Conservation (phyloP, 1,139 yeast species). For the Blastobotrys capitulatus region DNA sequence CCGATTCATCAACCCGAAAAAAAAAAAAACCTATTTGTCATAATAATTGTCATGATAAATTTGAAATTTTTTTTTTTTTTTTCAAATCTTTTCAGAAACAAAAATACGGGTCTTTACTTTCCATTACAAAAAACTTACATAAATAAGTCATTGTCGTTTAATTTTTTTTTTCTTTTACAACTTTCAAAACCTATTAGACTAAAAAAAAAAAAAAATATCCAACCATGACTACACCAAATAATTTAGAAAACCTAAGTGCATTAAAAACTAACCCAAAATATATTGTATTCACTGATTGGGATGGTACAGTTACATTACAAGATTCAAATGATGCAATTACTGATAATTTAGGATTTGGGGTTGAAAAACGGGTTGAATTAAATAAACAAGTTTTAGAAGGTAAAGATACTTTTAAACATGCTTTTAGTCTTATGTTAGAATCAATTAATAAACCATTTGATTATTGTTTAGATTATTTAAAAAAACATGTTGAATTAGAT, state of each 20-base stretch:
- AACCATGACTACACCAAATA: too few species aligned
- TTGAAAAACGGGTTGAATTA: conserved; percentile 55
- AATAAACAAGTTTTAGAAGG: conserved; percentile 72
- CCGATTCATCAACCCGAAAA: too few species aligned
- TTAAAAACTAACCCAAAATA: conserved; percentile 44
- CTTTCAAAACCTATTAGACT: too few species aligned
- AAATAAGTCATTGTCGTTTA: too few species aligned
- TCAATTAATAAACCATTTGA: conserved; percentile 72
- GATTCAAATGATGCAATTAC: conserved; percentile 92
- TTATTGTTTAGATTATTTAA: conserved; percentile 61
- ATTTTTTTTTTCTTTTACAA: too few species aligned
- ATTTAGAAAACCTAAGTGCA: conserved; percentile 27
- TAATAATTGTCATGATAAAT: too few species aligned
- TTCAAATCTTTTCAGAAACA: too few species aligned
- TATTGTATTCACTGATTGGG: conserved; percentile 94
- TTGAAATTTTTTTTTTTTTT: too few species aligned
- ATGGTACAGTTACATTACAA: conserved; percentile 89
- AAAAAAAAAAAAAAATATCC: too few species aligned
- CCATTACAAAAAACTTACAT: too few species aligned
- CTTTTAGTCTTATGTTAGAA: conserved; percentile 77
- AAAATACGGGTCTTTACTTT: too few species aligned
- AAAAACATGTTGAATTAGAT: conserved; percentile 60
- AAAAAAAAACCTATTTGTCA: too few species aligned
- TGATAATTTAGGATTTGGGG: conserved; percentile 84
- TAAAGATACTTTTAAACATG: conserved; percentile 62